Conservation (phyloP, 768 basidiomycete species). For the Lactarius tabidus region DNA sequence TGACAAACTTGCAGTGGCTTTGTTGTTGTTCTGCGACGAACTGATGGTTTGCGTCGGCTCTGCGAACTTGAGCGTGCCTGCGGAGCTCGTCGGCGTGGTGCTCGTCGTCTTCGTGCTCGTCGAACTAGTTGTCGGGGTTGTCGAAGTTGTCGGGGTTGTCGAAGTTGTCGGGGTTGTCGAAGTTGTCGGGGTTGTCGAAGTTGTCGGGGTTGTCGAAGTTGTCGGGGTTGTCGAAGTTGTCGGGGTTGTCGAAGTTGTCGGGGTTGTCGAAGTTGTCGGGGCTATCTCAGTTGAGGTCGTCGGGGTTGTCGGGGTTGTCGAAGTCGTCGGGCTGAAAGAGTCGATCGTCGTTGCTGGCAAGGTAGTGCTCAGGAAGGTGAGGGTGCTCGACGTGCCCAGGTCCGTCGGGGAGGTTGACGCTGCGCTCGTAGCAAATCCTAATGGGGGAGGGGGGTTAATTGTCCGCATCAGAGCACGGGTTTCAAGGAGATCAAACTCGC, state of each 20-base stretch:
- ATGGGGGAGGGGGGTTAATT: neutral
- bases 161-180: no score
- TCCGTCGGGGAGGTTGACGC: neutral
- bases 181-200: neutral
- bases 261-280: no score
- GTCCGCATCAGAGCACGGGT: neutral
- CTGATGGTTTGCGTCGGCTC: neutral
- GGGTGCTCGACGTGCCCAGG: neutral
- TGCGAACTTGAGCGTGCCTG: neutral
- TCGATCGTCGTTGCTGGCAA: neutral
- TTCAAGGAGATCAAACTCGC: neutral
- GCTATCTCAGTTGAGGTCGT: no score
- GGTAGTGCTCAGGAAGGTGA: neutral
- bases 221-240: no score
- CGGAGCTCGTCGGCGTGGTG: neutral
- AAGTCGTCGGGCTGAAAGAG: neutral
- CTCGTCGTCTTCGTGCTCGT: neutral
- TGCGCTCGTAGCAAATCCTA: neutral
- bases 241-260: neutral
- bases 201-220: no score
- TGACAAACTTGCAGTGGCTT: neutral
- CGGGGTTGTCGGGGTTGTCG: neutral
- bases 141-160: no score
- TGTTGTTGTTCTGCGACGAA: neutral
- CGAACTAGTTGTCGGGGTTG: neutral